Evolutionary conservation across 2,329 filamentous ascomycete genomes (phyloP).

Genomic region (Capronia americana): DNA sequence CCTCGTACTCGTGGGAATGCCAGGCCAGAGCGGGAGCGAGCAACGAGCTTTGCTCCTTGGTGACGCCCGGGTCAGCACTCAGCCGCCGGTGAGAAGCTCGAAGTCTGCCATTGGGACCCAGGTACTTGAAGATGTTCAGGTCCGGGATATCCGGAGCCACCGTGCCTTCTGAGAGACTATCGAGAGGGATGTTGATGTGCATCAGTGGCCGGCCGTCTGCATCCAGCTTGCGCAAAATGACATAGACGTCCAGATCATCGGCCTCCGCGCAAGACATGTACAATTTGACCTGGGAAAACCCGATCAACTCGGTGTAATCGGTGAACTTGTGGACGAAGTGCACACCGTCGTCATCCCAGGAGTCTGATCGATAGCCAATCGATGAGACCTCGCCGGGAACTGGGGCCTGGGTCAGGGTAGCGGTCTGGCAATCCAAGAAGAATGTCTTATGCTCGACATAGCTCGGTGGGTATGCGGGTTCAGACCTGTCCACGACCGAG

Average conservation of each 20-base stretch:
- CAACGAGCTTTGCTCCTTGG: constrained; percentile 32
- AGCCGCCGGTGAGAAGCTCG: constrained; percentile 54
- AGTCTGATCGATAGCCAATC: constrained; percentile 47
- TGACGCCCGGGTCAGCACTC: constrained; percentile 45
- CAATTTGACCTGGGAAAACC: constrained; percentile 55
- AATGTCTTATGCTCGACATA: constrained; percentile 40
- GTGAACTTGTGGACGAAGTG: constrained; percentile 46
- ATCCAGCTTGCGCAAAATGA: constrained; percentile 54
- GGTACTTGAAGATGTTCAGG: constrained; percentile 48
- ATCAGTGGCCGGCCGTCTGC: constrained; percentile 50
- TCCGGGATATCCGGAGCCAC: constrained; percentile 46
- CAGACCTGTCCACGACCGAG: constrained; percentile 39
- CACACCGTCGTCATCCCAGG: constrained; percentile 31
- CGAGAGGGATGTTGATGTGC: constrained; percentile 54
- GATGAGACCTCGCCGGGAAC: constrained; percentile 16
- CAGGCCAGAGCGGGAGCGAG: constrained; percentile 35
- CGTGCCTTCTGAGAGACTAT: constrained; percentile 42
- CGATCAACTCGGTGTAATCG: constrained; percentile 50
- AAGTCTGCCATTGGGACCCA: constrained; percentile 54
- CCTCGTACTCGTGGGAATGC: constrained; percentile 50
- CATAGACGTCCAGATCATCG: constrained; percentile 55
- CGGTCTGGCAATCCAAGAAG: constrained; percentile 40
- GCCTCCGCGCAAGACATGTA: constrained; percentile 53
- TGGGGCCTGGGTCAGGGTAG: constrained; percentile 15
- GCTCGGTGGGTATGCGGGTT: constrained; percentile 37